Conservation (phyloP, 78 protist genomes). For the Dictyostelium firmibasis region DNA sequence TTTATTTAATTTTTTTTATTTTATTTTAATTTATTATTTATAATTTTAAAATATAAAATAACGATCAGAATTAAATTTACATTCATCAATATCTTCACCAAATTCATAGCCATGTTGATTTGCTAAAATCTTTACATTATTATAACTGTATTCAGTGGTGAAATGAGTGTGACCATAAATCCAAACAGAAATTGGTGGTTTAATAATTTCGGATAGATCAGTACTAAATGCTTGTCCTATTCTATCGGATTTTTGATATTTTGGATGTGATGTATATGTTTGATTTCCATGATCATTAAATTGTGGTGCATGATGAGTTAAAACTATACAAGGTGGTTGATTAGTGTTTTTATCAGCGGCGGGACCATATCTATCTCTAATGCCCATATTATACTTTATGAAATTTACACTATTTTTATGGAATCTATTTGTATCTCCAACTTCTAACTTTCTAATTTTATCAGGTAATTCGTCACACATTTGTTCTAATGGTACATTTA, state of each 20-base stretch:
- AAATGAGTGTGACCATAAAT: constrained; percentile 30
- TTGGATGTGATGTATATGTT: constrained; percentile 26
- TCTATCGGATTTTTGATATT: not conserved
- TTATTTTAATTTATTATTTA: not conserved
- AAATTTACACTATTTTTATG: not conserved
- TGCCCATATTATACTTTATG: not conserved
- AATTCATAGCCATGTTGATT: constrained; percentile 34
- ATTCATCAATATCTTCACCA: not conserved
- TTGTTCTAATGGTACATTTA: not conserved
- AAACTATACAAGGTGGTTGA: not conserved
- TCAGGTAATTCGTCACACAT: not conserved
- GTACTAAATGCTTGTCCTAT: not conserved
- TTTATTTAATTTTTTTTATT: not conserved
- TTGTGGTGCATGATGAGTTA: constrained; percentile 30
- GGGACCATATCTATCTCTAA: not conserved
- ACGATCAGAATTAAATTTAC: constrained; percentile 15
- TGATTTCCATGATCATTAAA: not conserved
- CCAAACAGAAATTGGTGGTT: not conserved
- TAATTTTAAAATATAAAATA: constrained; percentile 1
- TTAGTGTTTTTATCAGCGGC: not conserved
- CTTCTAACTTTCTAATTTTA: not conserved
- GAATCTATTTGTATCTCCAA: not conserved
- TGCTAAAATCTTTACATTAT: not conserved
- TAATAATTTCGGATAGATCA: not conserved
- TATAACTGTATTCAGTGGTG: not conserved